A percentile compares a stretch with the other conserved stretches of the same genome.
These are phyloP conservation scores for Rubia yunnanensis DNA, from an alignment of 257 asterid species.

Conservation along the genomic window DNA sequence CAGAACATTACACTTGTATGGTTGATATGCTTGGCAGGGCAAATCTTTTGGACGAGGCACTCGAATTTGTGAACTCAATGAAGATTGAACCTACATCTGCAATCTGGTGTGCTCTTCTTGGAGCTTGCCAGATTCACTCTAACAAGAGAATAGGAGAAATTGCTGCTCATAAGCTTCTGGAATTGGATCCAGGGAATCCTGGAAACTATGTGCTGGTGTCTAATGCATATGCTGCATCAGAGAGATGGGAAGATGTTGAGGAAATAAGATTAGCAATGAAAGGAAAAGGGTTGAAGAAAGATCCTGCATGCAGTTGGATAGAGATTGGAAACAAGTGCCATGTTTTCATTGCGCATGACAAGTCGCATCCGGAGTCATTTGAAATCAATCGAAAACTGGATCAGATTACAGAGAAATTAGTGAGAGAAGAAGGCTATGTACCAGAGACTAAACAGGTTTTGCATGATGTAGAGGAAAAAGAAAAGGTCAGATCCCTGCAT, in stretches of 20 bases:
- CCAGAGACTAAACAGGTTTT: constrained; percentile 52
- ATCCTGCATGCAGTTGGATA: constrained; percentile 93
- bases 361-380: constrained; percentile 48
- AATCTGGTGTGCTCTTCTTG: constrained; percentile 70
- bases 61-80: constrained; percentile 41
- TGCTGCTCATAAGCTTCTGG: constrained; percentile 69
- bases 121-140: constrained; percentile 60
- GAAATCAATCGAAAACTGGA: constrained; percentile 43
- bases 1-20: constrained; percentile 72
- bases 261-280: constrained; percentile 54
- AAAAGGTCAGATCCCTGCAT: constrained; percentile 47
- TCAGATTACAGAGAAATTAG: constrained; percentile 39
- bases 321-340: constrained; percentile 53
- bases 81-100: constrained; percentile 44
- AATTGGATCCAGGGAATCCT: constrained; percentile 59
- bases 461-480: constrained; percentile 50
- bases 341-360: constrained; percentile 51
- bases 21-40: constrained; percentile 89
- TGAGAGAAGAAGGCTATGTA: constrained; percentile 51
- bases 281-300: constrained; percentile 56
- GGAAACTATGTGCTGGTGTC: constrained; percentile 75
- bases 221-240: constrained; percentile 51
- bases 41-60: constrained; percentile 63
- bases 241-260: constrained; percentile 75
- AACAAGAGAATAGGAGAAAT: constrained; percentile 59